Evolutionary conservation across 1,284 basidiomycete genomes (phyloP).

Genomic region (Trichosporon inkin): DNA sequence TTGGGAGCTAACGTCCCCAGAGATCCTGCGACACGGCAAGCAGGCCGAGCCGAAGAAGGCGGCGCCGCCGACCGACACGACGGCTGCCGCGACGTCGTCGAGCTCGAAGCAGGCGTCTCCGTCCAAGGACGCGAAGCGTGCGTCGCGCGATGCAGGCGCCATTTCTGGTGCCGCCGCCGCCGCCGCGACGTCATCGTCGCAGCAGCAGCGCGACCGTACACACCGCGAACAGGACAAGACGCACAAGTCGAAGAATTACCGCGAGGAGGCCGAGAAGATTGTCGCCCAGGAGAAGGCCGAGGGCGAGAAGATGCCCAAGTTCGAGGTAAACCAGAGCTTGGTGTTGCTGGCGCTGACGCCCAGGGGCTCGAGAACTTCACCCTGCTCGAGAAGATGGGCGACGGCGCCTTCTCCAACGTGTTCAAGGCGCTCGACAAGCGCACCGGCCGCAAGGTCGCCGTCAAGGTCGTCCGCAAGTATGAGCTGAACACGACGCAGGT

Average conservation of each 20-base stretch:
- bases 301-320: constrained; percentile 71
- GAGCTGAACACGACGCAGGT: constrained; percentile 95
- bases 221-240: background rate
- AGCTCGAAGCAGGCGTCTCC: constrained; percentile 24
- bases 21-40: constrained; percentile 66
- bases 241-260: constrained; percentile 42
- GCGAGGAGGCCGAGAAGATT: constrained; percentile 66
- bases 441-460: constrained; percentile 79
- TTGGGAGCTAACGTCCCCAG: constrained; percentile 52
- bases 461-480: constrained; percentile 96
- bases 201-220: constrained; percentile 25
- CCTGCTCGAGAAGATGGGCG: constrained; percentile 89
- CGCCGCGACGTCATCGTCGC: too few relatives aligned
- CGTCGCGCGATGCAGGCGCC: background rate
- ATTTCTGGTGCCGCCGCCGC: too few relatives aligned
- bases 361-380: constrained; percentile 74
- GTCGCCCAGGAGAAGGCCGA: constrained; percentile 72
- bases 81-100: background rate
- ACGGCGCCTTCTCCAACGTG: constrained; percentile 97
- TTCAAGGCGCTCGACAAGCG: constrained; percentile 83
- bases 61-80: constrained; percentile 9
- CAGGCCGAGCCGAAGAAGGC: constrained; percentile 55
- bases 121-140: background rate
- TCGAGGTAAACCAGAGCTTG: constrained; percentile 58
- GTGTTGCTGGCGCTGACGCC: background rate